Evolutionary conservation across 164 flowering plant species (phyloP), one percentile per base, ranked within the genome.

Genomic region (Paratinospora sagittata): DNA sequence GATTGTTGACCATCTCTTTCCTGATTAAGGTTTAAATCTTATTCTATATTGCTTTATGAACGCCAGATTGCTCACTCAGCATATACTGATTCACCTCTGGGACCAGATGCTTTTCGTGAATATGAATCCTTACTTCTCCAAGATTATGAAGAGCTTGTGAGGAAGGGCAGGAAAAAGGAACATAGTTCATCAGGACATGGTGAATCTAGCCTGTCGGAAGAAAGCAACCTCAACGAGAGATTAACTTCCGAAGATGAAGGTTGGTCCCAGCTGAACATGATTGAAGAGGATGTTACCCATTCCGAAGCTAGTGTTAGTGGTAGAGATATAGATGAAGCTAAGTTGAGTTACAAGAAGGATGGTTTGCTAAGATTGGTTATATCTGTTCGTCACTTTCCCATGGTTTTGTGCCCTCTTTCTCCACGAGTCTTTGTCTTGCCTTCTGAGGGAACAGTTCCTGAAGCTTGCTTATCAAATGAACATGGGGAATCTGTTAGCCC

Each of bases 41-140:
- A 19, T 70, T 55, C n/a, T 5, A 36, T 27, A n/a, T n/a, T 69
- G 39, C 24, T 26, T n/a, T 68, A 19, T 26, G 33, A 37, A 58
- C 63, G 73, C 8, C 86, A 95, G 98, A 71, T 82, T 58, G 87
- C 90, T 63, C 98, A 95, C 81, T 90, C 97, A 39, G 85, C 88
- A 41, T 90, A 84, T 83, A 86, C 93, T 73, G 94, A 88, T 79
- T 92, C 97, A 69, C 99, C 99, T 69, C 82, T 95, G 73, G 97
- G 99, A 41, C 97, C 99, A 60, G 99, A 95, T 81, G 99, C 99
- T 70, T 95, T 82, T 73, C 89, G 66, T 78, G 99, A 95, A 76
- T 95, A 95, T 84, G 89, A 91, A 82, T 78, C 89, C 69, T 82
- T 95, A 80, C 96, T 95, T 49, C 78, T 88, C 63, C 99, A 89